Conservation (phyloP, 2,329 filamentous ascomycete genomes). For the Nigrospora sphaerica region DNA sequence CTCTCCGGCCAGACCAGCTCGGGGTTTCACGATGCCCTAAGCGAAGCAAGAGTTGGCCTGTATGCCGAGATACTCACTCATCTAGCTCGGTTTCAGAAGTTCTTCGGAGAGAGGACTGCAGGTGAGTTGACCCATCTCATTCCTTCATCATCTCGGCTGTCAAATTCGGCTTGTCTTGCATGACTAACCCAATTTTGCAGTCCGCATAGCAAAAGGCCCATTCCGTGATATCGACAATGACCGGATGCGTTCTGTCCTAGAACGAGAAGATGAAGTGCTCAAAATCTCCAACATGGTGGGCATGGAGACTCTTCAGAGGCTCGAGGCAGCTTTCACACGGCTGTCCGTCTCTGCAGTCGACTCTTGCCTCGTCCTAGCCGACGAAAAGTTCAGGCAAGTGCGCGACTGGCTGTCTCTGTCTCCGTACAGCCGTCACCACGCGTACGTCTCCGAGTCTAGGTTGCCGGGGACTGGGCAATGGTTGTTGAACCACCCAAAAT, state of each 20-base stretch:
- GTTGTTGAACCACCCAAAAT: not conserved
- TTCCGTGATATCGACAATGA: not conserved
- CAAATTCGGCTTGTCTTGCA: not conserved
- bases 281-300: not conserved
- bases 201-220: not conserved
- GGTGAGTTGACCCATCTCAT: not conserved
- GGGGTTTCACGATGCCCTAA: not conserved
- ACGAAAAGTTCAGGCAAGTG: not conserved
- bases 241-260: not conserved
- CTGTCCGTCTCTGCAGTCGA: not conserved
- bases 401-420: not conserved
- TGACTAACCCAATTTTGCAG: not conserved
- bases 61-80: not conserved
- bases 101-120: not conserved
- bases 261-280: not conserved
- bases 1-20: not conserved
- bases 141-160: not conserved
- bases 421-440: not conserved
- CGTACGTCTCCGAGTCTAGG: not conserved
- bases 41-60: not conserved
- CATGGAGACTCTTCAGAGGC: not conserved
- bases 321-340: not conserved
- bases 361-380: not conserved
- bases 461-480: not conserved
- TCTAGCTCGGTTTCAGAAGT: not conserved